Percentiles rank a stretch among this genome's conserved stretches.
Evolutionary conservation across 345 rosid species (phyloP).

Genomic region (Erucastrum elatum): DNA sequence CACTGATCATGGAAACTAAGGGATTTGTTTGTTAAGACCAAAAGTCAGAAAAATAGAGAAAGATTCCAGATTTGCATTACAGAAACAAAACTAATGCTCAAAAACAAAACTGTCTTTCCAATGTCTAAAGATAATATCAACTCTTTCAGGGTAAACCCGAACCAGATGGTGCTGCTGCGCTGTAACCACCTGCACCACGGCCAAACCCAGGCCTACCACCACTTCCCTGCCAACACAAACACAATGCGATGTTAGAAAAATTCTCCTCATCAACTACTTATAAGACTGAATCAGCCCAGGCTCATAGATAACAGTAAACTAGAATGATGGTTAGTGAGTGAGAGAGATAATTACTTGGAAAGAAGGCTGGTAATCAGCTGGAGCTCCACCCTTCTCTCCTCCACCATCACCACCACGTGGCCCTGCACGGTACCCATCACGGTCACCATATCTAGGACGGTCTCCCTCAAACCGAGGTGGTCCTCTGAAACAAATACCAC

Average conservation of each 20-base stretch:
- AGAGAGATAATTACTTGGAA: slow-evolving; percentile 58
- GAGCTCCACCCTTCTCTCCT: slow-evolving; percentile 86
- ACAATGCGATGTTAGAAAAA: neutral
- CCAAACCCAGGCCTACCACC: slow-evolving; percentile 80
- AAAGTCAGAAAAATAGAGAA: too few relatives aligned
- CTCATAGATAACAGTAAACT: neutral
- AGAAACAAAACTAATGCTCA: slow-evolving; percentile 20
- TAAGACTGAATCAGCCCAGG: neutral
- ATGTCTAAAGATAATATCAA: neutral
- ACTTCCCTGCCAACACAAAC: slow-evolving; percentile 43
- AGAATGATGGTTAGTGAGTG: neutral
- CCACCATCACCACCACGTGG: slow-evolving; percentile 87
- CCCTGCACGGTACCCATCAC: slow-evolving; percentile 92
- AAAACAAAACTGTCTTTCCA: slow-evolving; percentile 27
- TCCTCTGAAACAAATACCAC: slow-evolving; percentile 50
- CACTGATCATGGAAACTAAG: neutral
- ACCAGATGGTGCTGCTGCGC: slow-evolving; percentile 51
- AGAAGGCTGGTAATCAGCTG: slow-evolving; percentile 85
- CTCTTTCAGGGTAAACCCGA: slow-evolving; percentile 49
- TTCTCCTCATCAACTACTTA: neutral
- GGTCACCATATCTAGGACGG: slow-evolving; percentile 74
- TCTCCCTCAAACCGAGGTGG: slow-evolving; percentile 94
- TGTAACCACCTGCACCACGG: slow-evolving; percentile 69
- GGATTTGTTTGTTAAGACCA: neutral
- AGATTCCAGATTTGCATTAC: slow-evolving; percentile 10